A percentile compares a stretch with the other conserved stretches of the same genome.
These are phyloP conservation scores for Theobroma cacao DNA, from an alignment of 345 rosid genomes.

Conservation along the genomic window DNA sequence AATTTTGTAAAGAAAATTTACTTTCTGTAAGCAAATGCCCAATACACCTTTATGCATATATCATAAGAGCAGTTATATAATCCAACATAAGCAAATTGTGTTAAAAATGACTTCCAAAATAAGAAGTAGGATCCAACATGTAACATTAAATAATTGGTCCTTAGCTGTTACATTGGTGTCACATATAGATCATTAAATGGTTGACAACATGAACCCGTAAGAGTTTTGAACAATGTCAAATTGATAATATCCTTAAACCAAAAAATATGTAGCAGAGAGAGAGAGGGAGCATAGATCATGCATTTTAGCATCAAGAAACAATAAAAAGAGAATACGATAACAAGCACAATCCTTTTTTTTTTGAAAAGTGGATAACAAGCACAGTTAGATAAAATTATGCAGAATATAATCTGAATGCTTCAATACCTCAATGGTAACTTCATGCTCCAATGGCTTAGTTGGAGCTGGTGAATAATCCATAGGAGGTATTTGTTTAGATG, in stretches of 20 bases:
- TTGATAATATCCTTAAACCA: neutral
- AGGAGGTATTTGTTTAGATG: conserved; percentile 10
- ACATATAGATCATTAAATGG: neutral
- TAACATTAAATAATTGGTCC: neutral
- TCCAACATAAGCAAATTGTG: neutral
- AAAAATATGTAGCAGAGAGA: neutral
- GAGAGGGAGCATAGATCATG: neutral
- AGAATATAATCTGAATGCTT: neutral
- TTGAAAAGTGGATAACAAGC: neutral
- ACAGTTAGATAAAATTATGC: neutral
- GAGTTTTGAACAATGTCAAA: neutral
- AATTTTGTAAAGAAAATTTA: neutral
- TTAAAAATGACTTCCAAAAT: neutral
- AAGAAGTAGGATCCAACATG: neutral
- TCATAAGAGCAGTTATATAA: neutral
- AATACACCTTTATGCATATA: neutral
- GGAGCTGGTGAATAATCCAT: conserved; percentile 36
- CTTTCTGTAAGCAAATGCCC: neutral
- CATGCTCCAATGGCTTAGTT: conserved; percentile 11
- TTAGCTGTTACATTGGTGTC: neutral
- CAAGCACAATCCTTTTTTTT: no score
- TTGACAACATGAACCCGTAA: neutral
- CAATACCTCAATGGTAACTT: conserved; percentile 35
- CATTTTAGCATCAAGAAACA: neutral
- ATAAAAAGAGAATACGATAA: neutral